Evolutionary conservation across 768 basidiomycete species (phyloP).

Genomic region (Lactifluus rugatus): DNA sequence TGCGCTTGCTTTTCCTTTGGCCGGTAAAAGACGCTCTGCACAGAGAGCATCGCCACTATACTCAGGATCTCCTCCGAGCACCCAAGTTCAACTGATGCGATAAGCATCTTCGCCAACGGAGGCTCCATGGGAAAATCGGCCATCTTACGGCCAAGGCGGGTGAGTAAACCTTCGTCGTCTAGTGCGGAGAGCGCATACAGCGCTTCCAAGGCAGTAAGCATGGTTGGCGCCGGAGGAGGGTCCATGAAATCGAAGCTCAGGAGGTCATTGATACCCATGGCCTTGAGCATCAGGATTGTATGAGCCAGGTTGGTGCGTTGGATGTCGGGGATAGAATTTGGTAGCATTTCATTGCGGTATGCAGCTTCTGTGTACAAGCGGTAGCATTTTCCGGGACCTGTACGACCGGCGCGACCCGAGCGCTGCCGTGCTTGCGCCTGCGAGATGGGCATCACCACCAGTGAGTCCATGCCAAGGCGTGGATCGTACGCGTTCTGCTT

Average conservation of each 20-base stretch:
- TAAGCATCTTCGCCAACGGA: conserved; percentile 92
- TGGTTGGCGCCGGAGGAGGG: conserved; percentile 91
- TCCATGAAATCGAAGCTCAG: conserved; percentile 99
- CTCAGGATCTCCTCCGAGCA: conserved; percentile 98
- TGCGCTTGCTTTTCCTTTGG: conserved; percentile 99
- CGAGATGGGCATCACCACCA: conserved; percentile 97
- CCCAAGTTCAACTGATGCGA: conserved; percentile 92
- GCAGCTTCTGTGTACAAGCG: conserved; percentile 97
- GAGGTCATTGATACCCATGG: conserved; percentile 98
- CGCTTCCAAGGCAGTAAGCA: conserved; percentile 92
- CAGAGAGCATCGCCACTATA: conserved; percentile 94
- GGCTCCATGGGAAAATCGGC: conserved; percentile 99
- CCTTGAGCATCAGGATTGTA: conserved; percentile 92
- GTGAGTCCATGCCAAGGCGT: conserved; percentile 94
- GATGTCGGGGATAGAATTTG: conserved; percentile 95
- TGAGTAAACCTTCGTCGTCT: conserved; percentile 93
- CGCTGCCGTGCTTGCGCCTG: conserved; percentile 97
- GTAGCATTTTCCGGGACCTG: conserved; percentile 97
- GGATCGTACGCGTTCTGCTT: conserved; percentile 99
- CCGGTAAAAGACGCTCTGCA: conserved; percentile 93
- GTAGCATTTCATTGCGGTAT: conserved; percentile 97
- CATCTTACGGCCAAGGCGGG: conserved; percentile 95
- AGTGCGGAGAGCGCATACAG: conserved; percentile 92
- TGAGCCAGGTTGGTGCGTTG: conserved; percentile 88
- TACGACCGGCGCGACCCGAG: conserved; percentile 92